Evolutionary conservation across 805 yeast species (phyloP).

Genomic region (Candida pseudofarinosa): DNA sequence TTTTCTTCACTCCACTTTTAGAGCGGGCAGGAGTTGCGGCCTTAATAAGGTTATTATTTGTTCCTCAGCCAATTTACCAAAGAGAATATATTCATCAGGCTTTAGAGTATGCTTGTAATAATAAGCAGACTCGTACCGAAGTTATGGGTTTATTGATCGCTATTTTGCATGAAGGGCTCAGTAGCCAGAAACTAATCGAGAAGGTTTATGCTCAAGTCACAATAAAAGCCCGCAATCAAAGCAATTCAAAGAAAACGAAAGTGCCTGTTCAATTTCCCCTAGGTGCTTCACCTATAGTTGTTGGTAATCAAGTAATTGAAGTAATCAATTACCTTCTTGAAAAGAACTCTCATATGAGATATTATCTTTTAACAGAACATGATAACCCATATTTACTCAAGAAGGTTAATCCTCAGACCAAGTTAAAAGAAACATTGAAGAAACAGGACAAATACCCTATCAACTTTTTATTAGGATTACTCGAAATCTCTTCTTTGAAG

Average conservation of each 20-base stretch:
- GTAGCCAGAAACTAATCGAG: slow-evolving; percentile 57
- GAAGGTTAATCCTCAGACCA: slow-evolving; percentile 29
- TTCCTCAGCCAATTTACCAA: slow-evolving; percentile 62
- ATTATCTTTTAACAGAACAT: slow-evolving; percentile 77
- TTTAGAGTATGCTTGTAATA: slow-evolving; percentile 63
- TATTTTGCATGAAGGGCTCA: slow-evolving; percentile 72
- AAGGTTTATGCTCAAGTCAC: slow-evolving; percentile 56
- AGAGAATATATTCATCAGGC: slow-evolving; percentile 64
- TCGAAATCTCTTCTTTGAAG: slow-evolving; percentile 60
- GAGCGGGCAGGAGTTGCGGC: slow-evolving; percentile 77
- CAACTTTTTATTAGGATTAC: slow-evolving; percentile 58
- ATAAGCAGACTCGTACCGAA: slow-evolving; percentile 75
- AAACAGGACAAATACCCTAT: slow-evolving; percentile 63
- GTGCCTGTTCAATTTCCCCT: slow-evolving; percentile 42
- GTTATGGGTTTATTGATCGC: slow-evolving; percentile 63
- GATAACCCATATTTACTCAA: slow-evolving; percentile 38
- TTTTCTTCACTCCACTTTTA: slow-evolving; percentile 60
- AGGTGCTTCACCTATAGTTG: slow-evolving; percentile 62
- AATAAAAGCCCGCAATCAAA: slow-evolving; percentile 35
- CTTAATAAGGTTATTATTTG: slow-evolving; percentile 62
- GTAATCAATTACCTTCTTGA: slow-evolving; percentile 69
- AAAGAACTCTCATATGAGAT: slow-evolving; percentile 60
- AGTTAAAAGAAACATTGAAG: slow-evolving; percentile 25
- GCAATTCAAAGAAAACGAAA: slow-evolving; percentile 7
- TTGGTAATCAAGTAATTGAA: slow-evolving; percentile 76